Evolutionary conservation across 139 green algal species (phyloP).

Genomic region (Auxenochlorella protothecoides): DNA sequence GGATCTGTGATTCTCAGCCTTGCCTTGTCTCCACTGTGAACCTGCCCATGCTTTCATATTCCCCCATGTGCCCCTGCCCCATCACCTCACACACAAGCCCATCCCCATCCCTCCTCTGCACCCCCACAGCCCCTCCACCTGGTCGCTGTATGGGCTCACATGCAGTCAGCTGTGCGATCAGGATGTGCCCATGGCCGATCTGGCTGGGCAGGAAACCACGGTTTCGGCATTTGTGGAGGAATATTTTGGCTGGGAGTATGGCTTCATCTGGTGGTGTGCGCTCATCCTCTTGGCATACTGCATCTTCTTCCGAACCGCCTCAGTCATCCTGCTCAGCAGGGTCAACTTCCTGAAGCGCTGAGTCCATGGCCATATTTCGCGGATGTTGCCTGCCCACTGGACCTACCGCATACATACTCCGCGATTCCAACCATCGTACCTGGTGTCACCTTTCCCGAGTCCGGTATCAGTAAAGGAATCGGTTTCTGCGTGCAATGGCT

Average conservation of each 20-base stretch:
- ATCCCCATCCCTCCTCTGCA: not conserved
- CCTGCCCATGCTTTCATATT: too few relatives aligned
- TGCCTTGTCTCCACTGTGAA: too few relatives aligned
- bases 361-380: not conserved
- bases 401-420: not conserved
- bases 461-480: too few relatives aligned
- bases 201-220: slow-evolving; percentile 4
- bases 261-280: slow-evolving; percentile 39
- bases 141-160: slow-evolving; percentile 8
- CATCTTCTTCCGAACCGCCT: slow-evolving; percentile 21
- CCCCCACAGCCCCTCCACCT: slow-evolving; percentile 40
- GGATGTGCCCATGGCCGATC: slow-evolving; percentile 10
- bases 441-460: too few relatives aligned
- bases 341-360: slow-evolving; percentile 55
- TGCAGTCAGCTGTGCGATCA: slow-evolving; percentile 16
- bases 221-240: slow-evolving; percentile 30
- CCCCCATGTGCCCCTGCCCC: too few relatives aligned
- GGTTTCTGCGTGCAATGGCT: not conserved
- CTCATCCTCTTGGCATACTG: slow-evolving; percentile 43
- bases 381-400: not conserved
- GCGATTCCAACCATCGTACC: not conserved
- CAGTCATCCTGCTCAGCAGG: slow-evolving; percentile 40
- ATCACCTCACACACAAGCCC: too few relatives aligned
- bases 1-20: too few relatives aligned
- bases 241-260: slow-evolving; percentile 53